A percentile compares a stretch with the other conserved stretches of the same genome.
Evolutionary conservation across 495 filamentous ascomycete species (phyloP).

Genomic region (Friedmanniomyces endolithicus): DNA sequence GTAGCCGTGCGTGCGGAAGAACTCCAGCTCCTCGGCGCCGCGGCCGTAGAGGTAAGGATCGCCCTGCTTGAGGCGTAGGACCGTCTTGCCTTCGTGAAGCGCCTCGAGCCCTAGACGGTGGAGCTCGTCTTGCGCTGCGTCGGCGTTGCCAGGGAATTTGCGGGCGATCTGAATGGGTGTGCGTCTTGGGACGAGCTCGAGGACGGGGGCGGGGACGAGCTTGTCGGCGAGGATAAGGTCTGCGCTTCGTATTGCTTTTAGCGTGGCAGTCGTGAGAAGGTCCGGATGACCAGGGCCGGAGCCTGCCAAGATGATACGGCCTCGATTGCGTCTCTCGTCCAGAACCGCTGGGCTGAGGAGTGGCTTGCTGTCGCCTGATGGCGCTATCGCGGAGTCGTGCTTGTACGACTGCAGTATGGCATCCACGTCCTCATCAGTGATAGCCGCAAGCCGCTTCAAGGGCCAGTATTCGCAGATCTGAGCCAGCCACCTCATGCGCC

Average conservation of each 20-base stretch:
- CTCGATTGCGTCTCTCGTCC: constrained; percentile 24
- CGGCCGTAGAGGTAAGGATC: constrained; percentile 94
- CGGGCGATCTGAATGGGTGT: constrained; percentile 84
- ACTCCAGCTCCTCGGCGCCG: constrained; percentile 84
- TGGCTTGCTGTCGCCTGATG: constrained; percentile 17
- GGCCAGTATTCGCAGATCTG: constrained; percentile 99
- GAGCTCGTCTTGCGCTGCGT: constrained; percentile 83
- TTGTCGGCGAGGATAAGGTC: constrained; percentile 92
- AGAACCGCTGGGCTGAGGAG: constrained; percentile 11
- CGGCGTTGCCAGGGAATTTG: constrained; percentile 95
- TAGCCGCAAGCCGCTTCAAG: constrained; percentile 60
- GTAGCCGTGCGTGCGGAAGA: constrained; percentile 63
- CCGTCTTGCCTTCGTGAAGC: constrained; percentile 58
- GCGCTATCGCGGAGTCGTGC: constrained; percentile 7
- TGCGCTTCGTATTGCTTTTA: constrained; percentile 70
- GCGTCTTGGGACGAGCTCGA: constrained; percentile 80
- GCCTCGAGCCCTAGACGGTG: constrained; percentile 65
- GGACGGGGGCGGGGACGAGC: constrained; percentile 75
- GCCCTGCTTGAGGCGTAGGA: constrained; percentile 86
- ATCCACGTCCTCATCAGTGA: constrained; percentile 69
- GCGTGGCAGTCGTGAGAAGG: constrained; percentile 76
- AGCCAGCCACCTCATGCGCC: constrained; percentile 81
- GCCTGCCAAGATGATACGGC: constrained; percentile 77
- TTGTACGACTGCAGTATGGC: constrained; percentile 56
- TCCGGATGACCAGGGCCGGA: constrained; percentile 90